phyloP scores from a whole-genome alignment of 2,329 filamentous ascomycete species.

The Alternaria sp. region DNA sequence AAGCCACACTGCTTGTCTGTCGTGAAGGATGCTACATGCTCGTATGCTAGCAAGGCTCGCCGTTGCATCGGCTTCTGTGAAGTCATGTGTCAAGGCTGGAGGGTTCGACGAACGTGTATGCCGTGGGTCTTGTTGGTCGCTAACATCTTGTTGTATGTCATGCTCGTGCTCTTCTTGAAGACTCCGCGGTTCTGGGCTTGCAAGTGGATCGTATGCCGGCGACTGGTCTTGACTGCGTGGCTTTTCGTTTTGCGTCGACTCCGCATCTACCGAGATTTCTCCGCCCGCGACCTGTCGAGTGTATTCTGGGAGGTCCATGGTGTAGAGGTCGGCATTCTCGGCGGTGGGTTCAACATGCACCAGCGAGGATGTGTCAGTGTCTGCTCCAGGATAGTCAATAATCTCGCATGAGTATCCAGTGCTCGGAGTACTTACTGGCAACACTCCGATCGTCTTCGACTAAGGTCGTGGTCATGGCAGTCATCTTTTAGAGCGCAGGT shows the following conservation, averaged over 20 bases:
- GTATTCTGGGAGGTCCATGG: slow-evolving; percentile 28
- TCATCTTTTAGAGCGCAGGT: neutral
- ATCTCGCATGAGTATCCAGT: neutral
- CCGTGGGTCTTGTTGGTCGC: neutral
- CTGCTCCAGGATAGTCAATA: neutral
- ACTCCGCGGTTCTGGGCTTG: neutral
- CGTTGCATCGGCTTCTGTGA: neutral
- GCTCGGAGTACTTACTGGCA: neutral
- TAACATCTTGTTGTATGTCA: neutral
- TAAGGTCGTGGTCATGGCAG: neutral
- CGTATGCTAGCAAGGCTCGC: slow-evolving; percentile 7
- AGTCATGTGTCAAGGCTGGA: neutral
- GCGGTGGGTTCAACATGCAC: neutral
- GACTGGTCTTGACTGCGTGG: neutral
- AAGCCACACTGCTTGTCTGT: slow-evolving; percentile 38
- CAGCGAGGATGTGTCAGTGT: neutral
- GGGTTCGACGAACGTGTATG: neutral
- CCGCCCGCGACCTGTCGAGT: slow-evolving; percentile 14
- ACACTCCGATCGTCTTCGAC: neutral
- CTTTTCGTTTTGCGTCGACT: slow-evolving; percentile 21
- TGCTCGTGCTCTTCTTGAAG: neutral
- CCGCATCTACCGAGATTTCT: slow-evolving; percentile 26
- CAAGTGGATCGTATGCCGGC: neutral
- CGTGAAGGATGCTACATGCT: slow-evolving; percentile 31
- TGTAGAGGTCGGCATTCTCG: slow-evolving; percentile 27